Conservation (phyloP, 352 stramenopile species). For the Phytophthora pistaciae region DNA sequence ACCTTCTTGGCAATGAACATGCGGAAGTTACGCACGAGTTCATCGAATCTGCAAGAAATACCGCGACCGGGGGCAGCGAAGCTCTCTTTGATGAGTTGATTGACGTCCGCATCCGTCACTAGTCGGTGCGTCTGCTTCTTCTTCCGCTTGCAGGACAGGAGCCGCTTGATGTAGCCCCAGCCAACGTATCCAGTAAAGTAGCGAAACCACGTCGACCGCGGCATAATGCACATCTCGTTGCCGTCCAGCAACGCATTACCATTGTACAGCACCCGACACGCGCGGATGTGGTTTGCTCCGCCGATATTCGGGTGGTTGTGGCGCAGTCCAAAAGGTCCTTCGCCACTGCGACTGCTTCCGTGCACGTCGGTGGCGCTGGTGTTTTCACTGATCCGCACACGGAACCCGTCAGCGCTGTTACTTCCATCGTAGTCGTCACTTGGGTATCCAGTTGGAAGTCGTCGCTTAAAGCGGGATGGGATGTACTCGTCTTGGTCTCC, state of each 20-base stretch:
- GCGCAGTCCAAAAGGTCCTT: conserved; percentile 56
- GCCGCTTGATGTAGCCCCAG: conserved; percentile 53
- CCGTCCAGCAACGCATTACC: conserved; percentile 76
- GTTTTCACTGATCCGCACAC: conserved; percentile 56
- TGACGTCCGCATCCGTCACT: conserved; percentile 74
- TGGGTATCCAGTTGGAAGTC: conserved; percentile 4
- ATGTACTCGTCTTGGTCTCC: conserved; percentile 69
- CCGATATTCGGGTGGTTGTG: conserved; percentile 59
- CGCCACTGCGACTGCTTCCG: conserved; percentile 16
- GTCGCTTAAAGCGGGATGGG: conserved; percentile 47
- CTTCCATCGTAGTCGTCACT: conserved; percentile 14
- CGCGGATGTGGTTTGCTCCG: conserved; percentile 64
- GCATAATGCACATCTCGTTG: conserved; percentile 69
- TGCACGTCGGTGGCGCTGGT: conserved; percentile 31
- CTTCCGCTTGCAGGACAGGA: conserved; percentile 49
- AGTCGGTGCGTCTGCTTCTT: conserved; percentile 61
- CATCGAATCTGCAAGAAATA: conserved; percentile 84
- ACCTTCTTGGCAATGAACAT: conserved; percentile 87
- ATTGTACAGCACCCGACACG: conserved; percentile 79
- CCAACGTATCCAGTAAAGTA: conserved; percentile 68
- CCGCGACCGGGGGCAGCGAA: conserved; percentile 67
- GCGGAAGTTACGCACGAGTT: conserved; percentile 83
- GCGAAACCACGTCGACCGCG: conserved; percentile 58
- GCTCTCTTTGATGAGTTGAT: conserved; percentile 69
- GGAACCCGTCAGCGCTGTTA: conserved; percentile 35